phyloP scores from a whole-genome alignment of 2,329 filamentous ascomycete genomes.

The Ceratocystiopsis sp. region DNA sequence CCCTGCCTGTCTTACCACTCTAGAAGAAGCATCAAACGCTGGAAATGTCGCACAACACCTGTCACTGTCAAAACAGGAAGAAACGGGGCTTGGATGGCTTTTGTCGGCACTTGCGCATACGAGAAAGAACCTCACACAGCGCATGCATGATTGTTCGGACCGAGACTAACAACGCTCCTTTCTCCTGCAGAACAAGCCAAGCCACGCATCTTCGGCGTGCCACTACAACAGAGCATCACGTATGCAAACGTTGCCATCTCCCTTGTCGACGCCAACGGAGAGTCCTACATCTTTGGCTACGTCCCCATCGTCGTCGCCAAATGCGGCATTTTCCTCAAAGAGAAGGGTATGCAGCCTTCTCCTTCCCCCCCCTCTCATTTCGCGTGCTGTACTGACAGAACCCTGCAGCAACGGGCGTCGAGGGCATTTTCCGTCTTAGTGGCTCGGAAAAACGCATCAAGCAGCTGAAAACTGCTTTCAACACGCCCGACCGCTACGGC shows the following conservation, averaged over 20 bases:
- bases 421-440: constrained; percentile 91
- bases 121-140: neutral
- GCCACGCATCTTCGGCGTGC: constrained; percentile 84
- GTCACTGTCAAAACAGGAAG: constrained; percentile 3
- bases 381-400: constrained; percentile 10
- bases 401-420: constrained; percentile 65
- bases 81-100: constrained; percentile 6
- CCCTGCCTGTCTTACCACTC: neutral
- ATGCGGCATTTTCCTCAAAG: constrained; percentile 91
- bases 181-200: constrained; percentile 26
- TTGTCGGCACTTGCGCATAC: neutral
- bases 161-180: neutral
- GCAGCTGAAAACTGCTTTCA: constrained; percentile 79
- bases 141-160: neutral
- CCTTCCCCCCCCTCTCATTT: neutral
- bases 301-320: constrained; percentile 97
- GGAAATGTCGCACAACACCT: constrained; percentile 2
- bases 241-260: constrained; percentile 98
- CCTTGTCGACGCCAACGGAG: constrained; percentile 75
- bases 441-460: constrained; percentile 98
- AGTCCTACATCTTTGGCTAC: constrained; percentile 96
- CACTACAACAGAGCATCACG: constrained; percentile 81
- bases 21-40: no score
- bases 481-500: constrained; percentile 87
- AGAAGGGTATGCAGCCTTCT: constrained; percentile 55